Base-by-base conservation (phyloP, 108 stramenopile species). In the Nitzschia palea region DNA sequence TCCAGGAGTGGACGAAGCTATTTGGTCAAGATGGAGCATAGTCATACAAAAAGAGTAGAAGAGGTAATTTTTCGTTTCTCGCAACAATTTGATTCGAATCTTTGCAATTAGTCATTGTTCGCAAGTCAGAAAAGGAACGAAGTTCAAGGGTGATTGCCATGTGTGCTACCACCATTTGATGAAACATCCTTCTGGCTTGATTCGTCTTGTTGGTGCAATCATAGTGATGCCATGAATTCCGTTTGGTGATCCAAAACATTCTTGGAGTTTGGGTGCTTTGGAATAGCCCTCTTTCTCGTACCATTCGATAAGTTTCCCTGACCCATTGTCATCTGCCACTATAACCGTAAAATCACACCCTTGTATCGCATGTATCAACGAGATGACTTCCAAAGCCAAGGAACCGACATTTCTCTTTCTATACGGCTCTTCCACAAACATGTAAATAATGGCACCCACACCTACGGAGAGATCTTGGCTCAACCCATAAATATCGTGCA, bases 11-110 rank as follows among this genome's bases (percentile, higher is more conserved):
- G 99, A 98, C 99, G 18, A 82, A 82, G 36, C 77, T 95, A 62
- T 99, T 98, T 90, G 99, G 98, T 10, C 95, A 98, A 76, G 96
- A 98, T 56, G 98, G 98, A 44, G 95, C 88, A 26, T 95, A 80
- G 42, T 14, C n/a, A n/a, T n/a, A n/a, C n/a, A n/a, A n/a, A n/a
- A n/a, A n/a, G n/a, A n/a, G n/a, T n/a, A n/a, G n/a, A n/a, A n/a
- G n/a, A n/a, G n/a, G n/a, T n/a, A n/a, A n/a, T n/a, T n/a, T n/a
- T n/a, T n/a, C n/a, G n/a, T n/a, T n/a, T n/a, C n/a, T n/a, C n/a
- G n/a, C n/a, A n/a, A n/a, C n/a, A n/a, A n/a, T n/a, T n/a, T n/a
- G n/a, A n/a, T n/a, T n/a, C n/a, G n/a, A n/a, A n/a, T n/a, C n/a
- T n/a, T n/a, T n/a, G n/a, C n/a, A n/a, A n/a, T n/a, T n/a, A n/a